Percentiles rank a stretch among this genome's conserved stretches.
Evolutionary conservation across 306 rosid species (phyloP).

Genomic region (Clitoria ternatea): DNA sequence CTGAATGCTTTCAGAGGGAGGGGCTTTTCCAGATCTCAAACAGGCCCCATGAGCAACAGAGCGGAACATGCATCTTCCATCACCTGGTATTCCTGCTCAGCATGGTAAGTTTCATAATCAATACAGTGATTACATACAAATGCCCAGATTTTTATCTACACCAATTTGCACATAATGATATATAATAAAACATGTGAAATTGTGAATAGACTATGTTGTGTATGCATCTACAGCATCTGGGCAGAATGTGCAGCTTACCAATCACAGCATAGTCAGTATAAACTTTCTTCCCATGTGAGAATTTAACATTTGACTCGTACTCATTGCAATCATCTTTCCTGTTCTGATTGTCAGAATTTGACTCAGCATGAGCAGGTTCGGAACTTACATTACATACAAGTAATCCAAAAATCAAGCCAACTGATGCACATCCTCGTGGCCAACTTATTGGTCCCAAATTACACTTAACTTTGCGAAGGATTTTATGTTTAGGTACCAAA

Average conservation of each 20-base stretch:
- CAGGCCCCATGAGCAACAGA: slow-evolving; percentile 90
- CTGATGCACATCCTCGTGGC: slow-evolving; percentile 57
- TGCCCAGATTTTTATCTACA: not conserved
- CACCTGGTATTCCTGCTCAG: slow-evolving; percentile 90
- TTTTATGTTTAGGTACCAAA: slow-evolving; percentile 46
- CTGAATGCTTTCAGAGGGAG: slow-evolving; percentile 67
- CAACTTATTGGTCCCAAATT: slow-evolving; percentile 44
- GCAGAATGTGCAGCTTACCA: slow-evolving; percentile 49
- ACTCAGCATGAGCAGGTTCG: slow-evolving; percentile 55
- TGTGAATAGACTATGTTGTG: not conserved
- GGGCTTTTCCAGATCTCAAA: slow-evolving; percentile 62
- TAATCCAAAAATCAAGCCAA: slow-evolving; percentile 64
- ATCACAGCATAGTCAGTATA: slow-evolving; percentile 76
- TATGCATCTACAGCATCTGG: not conserved
- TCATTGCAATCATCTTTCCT: slow-evolving; percentile 33
- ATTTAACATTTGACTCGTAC: slow-evolving; percentile 34
- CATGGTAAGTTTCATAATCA: slow-evolving; percentile 18
- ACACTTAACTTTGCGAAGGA: slow-evolving; percentile 49
- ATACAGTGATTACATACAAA: not conserved
- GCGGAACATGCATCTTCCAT: slow-evolving; percentile 91
- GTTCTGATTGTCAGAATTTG: slow-evolving; percentile 33
- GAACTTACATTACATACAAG: slow-evolving; percentile 60
- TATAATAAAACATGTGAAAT: not conserved
- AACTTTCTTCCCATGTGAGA: slow-evolving; percentile 73
- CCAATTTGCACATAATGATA: not conserved